Conservation (phyloP, 176 grass and related monocot genomes). For the Thinopyrum elongatum region DNA sequence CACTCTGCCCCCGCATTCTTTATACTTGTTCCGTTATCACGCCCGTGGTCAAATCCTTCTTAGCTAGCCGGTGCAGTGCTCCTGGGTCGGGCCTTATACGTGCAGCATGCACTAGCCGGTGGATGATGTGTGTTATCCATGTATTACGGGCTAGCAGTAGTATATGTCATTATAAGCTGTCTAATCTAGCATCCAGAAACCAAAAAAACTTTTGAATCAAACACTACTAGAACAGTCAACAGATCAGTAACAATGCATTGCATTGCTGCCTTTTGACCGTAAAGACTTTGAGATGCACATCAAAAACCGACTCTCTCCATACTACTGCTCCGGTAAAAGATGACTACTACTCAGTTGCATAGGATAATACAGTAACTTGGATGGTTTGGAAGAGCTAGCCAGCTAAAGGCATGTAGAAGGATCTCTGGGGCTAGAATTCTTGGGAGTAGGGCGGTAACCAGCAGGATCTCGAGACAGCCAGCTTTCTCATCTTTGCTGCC, state of each 20-base stretch:
- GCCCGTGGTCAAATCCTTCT: slow-evolving; percentile 22
- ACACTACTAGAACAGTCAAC: not conserved
- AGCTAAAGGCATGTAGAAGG: not conserved
- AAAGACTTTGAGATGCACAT: not conserved
- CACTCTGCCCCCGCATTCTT: slow-evolving; percentile 28
- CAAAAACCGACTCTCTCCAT: slow-evolving; percentile 1
- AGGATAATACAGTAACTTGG: not conserved
- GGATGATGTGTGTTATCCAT: not conserved
- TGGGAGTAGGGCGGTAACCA: slow-evolving; percentile 16
- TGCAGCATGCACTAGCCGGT: not conserved
- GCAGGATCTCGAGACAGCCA: slow-evolving; percentile 42
- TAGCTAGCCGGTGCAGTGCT: not conserved
- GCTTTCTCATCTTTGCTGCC: slow-evolving; percentile 27
- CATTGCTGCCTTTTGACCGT: not conserved
- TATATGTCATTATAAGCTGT: not conserved
- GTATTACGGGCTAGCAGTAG: not conserved
- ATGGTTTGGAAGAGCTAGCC: not conserved
- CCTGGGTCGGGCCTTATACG: not conserved
- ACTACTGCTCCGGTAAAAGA: not conserved
- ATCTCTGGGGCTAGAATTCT: slow-evolving; percentile 17
- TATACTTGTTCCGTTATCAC: slow-evolving; percentile 19
- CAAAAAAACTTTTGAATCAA: not conserved
- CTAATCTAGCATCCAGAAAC: not conserved
- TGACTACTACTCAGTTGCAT: slow-evolving; percentile 23
- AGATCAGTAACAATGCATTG: not conserved